Evolutionary conservation across 2,329 filamentous ascomycete genomes (phyloP).

Genomic region (Stachybotrys echinatus): DNA sequence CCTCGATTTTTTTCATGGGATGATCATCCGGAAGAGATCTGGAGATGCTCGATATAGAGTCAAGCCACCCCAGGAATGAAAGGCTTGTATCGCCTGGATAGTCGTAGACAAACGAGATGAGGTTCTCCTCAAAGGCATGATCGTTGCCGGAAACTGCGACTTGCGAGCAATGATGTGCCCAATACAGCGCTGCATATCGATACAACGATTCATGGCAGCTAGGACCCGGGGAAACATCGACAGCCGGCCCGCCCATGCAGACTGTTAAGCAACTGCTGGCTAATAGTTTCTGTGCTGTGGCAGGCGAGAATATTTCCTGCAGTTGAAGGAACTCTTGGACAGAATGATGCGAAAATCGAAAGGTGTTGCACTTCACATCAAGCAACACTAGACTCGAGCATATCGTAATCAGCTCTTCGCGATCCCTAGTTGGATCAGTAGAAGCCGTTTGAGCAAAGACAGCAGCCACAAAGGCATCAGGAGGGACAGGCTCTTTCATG

Average conservation of each 20-base stretch:
- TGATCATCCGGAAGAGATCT: neutral
- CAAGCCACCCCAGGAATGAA: neutral
- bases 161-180: neutral
- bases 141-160: neutral
- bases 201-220: neutral
- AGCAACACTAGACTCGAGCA: neutral
- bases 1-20: neutral
- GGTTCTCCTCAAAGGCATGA: neutral
- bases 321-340: neutral
- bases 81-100: neutral
- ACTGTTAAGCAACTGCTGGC: neutral
- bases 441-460: neutral
- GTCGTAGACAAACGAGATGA: neutral
- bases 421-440: neutral
- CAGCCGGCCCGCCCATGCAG: neutral
- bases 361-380: neutral
- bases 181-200: neutral
- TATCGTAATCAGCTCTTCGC: neutral
- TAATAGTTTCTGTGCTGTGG: neutral
- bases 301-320: neutral
- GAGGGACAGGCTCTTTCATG: neutral
- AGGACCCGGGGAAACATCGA: neutral
- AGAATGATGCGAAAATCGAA: neutral
- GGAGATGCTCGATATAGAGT: neutral
- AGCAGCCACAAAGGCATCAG: neutral